Evolutionary conservation across 805 yeast species (phyloP).

Genomic region (Spencermartinsiella europaea): DNA sequence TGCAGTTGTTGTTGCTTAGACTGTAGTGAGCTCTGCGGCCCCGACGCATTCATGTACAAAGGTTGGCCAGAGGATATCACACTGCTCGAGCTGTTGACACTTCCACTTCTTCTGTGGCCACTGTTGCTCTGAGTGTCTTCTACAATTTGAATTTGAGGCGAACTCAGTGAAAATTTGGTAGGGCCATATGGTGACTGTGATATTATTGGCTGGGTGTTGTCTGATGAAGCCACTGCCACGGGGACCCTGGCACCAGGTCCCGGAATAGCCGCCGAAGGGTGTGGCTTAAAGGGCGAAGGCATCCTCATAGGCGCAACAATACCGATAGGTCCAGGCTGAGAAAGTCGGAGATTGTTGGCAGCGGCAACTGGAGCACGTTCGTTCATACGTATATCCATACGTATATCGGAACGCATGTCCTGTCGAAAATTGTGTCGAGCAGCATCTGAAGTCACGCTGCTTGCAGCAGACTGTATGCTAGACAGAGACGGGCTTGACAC

Average conservation of each 20-base stretch:
- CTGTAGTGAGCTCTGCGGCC: background rate
- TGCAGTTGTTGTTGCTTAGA: conserved; percentile 1
- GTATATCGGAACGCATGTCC: background rate
- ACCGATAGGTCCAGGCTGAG: too few species aligned
- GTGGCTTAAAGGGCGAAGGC: background rate
- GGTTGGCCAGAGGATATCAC: conserved; percentile 11
- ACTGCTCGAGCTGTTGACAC: conserved; percentile 13
- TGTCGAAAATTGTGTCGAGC: background rate
- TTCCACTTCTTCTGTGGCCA: conserved; percentile 10
- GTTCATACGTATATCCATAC: background rate
- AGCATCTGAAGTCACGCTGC: background rate
- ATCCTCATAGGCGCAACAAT: background rate
- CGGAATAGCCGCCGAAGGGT: background rate
- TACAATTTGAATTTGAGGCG: background rate
- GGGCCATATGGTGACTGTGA: background rate
- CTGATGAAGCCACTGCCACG: background rate
- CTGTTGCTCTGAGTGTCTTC: background rate
- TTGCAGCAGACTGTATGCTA: too few species aligned
- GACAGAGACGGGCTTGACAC: too few species aligned
- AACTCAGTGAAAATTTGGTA: background rate
- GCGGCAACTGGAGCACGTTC: background rate
- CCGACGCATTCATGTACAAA: conserved; percentile 6
- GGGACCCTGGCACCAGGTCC: background rate
- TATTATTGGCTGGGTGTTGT: too few species aligned
- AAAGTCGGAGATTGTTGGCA: background rate